Evolutionary conservation across 2,329 filamentous ascomycete genomes (phyloP).

Genomic region (Ophiostoma novo-ulmi): DNA sequence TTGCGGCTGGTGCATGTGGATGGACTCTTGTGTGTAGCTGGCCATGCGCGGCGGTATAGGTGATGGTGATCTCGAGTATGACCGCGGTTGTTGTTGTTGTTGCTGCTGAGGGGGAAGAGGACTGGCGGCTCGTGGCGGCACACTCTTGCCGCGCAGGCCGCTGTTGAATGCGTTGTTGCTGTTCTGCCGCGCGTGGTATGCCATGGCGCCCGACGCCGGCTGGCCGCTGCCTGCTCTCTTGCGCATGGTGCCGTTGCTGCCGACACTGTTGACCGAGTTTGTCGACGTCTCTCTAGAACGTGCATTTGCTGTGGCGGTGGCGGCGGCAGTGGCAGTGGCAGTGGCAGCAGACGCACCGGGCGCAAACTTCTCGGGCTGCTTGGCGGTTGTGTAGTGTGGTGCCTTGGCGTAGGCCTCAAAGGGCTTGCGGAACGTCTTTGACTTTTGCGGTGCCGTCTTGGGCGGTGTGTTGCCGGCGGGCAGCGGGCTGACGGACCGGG

Average conservation of each 20-base stretch:
- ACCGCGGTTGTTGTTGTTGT: background rate
- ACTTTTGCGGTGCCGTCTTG: constrained; percentile 52
- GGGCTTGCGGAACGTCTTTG: constrained; percentile 60
- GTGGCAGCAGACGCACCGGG: constrained; percentile 33
- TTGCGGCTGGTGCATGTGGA: constrained; percentile 24
- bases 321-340: background rate
- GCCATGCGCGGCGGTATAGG: constrained; percentile 34
- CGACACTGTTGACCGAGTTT: constrained; percentile 34
- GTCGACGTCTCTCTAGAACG: constrained; percentile 40
- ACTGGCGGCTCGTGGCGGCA: background rate
- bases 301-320: background rate
- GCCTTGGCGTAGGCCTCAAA: constrained; percentile 64
- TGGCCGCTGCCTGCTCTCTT: background rate
- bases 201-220: background rate
- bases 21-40: constrained; percentile 10
- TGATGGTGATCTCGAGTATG: constrained; percentile 32
- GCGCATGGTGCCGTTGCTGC: constrained; percentile 22
- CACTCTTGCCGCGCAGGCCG: constrained; percentile 9
- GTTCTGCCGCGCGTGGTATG: constrained; percentile 17
- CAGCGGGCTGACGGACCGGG: constrained; percentile 57
- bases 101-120: constrained; percentile 22
- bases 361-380: constrained; percentile 54
- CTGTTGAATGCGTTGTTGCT: constrained; percentile 25
- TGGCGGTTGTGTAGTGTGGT: constrained; percentile 60
- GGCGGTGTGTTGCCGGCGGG: constrained; percentile 51